Evolutionary conservation across 192 early-diverging fungal species (phyloP), one percentile per base, ranked within the genome.

Genomic region (Coemansia furcata): DNA sequence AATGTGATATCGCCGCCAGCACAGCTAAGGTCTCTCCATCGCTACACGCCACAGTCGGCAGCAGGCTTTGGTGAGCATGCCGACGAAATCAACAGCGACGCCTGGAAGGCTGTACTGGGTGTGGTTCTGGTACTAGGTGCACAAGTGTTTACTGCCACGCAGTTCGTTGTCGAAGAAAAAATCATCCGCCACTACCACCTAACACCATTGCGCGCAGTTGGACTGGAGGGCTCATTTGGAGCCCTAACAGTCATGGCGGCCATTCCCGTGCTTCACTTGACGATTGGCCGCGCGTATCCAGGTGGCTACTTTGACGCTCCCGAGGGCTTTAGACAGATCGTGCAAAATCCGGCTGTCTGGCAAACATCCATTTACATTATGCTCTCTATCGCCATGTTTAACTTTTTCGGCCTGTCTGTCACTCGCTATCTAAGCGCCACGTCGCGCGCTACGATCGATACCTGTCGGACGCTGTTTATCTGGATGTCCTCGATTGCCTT

Each of bases 81-180:
- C 3, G 76, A 87, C 3, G 29, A 63, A 1, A 57, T 67, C 29
- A 69, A 83, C 29, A 52, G 38, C 26, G 63, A 66, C 7, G 74
- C 82, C 43, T 85, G 88, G 46, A 74, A 73, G 40, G 89, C 92
- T 1, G 42, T 88, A 14, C 42, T 96, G 35, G 97, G 97, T 43
- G 90, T 98, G 12, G 49, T 85, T 6, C 71, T 99, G 38, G 93
- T 98, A 11, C 84, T 98, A 37, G 82, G 91, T 40, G 97, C 95
- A 19, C 97, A 99, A 77, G 77, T 94, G 42, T 92, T 99, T 73
- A 94, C 95, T 0, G 95, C 97, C 11, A 81, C 89, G 1, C 95
- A 97, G 80, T 99, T 99, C 85, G 95, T 99, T 19, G 83, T 98
- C 49, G 97, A 99, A 70, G 97, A 99, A 72, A 94, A 93, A 75